Evolutionary conservation across 306 rosid species (phyloP), one percentile per base, ranked within the genome.

Genomic region (Castanea crenata): DNA sequence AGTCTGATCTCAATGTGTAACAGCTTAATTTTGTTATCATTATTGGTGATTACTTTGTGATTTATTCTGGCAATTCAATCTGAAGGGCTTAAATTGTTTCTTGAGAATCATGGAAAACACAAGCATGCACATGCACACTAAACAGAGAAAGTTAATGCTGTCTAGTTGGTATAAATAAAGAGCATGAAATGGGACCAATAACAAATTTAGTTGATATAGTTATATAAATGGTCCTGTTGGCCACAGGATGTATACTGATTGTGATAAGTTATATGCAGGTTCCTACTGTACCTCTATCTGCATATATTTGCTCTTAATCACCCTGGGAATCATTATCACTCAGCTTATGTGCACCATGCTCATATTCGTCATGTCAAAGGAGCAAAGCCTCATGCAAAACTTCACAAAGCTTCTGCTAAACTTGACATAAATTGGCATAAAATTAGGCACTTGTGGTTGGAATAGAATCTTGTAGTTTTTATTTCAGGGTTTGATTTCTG

Each of bases 361-460:
- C 78, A 73, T 62, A 27, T 72, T 71, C 34, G 4, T 71, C 82
- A 12, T 58, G 9, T 0, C 56, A 72, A 21, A 21, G 34, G 61
- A 25, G 79, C 75, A 15, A 15, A 52, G 19, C 25, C 76, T 32
- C 69, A 8, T 35, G 49, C 62, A 19, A 80, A 78, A 49, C 54
- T n/a, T n/a, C 82, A 51, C 25, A 62, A 27, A 20, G 78, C 5
- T 64, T 19, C 3, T 51, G 32, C 54, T 21, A 57, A 75, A 69
- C 56, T 79, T n/a, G 80, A 86, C 55, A 61, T 87, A 54, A 73
- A 80, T 21, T 94, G 96, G 96, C 85, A 82, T 80, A 83, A 83
- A 87, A 89, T 92, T 80, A 86, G 94, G n/a, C 90, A 88, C 83
- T 55, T 87, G 75, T 94, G 96, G 97, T 87, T 69, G 88, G 61